These are phyloP conservation scores for Amphicarpaea edgeworthii DNA, from an alignment of 306 rosid genomes.

Conservation along the genomic window DNA sequence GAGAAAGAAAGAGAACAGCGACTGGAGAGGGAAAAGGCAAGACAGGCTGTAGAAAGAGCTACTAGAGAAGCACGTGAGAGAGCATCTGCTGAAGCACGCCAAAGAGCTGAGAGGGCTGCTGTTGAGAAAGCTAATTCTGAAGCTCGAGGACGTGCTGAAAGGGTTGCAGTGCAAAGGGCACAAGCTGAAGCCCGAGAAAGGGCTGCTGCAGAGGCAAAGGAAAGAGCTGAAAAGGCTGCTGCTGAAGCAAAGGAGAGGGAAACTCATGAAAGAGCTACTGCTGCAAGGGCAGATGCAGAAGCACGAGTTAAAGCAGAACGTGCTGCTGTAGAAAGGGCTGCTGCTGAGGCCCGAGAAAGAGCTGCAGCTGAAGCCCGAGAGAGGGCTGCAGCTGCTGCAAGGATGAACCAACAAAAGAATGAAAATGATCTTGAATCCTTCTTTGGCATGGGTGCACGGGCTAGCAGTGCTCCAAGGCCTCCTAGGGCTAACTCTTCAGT, in stretches of 20 bases:
- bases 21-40: conserved; percentile 75
- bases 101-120: conserved; percentile 89
- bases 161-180: conserved; percentile 98
- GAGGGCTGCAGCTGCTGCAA: conserved; percentile 81
- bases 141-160: conserved; percentile 96
- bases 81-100: conserved; percentile 85
- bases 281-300: conserved; percentile 70
- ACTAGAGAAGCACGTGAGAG: conserved; percentile 99
- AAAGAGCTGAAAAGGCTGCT: conserved; percentile 78
- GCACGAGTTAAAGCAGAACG: conserved; percentile 84
- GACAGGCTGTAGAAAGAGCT: conserved; percentile 98
- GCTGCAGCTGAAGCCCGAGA: conserved; percentile 77
- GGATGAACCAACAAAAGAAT: conserved; percentile 78
- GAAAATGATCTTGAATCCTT: conserved; percentile 88
- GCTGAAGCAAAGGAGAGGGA: conserved; percentile 60
- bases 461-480: conserved; percentile 93
- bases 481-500: conserved; percentile 80
- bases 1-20: conserved; percentile 83
- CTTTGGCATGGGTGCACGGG: conserved; percentile 71
- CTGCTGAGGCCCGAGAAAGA: conserved; percentile 85
- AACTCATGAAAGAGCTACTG: conserved; percentile 55
- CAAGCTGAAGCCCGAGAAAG: conserved; percentile 97
- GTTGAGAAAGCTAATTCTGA: conserved; percentile 84
- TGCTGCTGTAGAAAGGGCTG: conserved; percentile 81
- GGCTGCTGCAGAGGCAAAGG: conserved; percentile 90